Evolutionary conservation across 2,329 filamentous ascomycete species (phyloP).

Genomic region (Escovopsis sp.): DNA sequence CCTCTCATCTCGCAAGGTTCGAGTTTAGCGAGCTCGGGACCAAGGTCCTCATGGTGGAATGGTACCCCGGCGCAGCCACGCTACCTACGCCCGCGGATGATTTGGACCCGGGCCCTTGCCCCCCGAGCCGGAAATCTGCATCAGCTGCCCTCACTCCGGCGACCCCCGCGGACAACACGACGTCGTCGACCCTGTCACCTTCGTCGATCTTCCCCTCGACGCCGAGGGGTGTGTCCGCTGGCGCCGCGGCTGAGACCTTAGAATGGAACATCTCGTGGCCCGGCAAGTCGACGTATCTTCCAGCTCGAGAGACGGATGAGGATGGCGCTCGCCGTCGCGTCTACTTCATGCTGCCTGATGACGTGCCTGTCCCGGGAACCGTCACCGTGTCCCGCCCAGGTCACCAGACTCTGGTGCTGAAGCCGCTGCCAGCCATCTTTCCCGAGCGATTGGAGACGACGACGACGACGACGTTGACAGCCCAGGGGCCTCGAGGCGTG

Average conservation of each 20-base stretch:
- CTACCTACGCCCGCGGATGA: conserved; percentile 7
- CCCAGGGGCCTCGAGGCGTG: conserved; percentile 56
- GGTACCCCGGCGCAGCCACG: conserved; percentile 37
- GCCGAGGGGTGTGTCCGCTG: neutral
- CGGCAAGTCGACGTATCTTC: conserved; percentile 58
- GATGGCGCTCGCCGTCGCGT: conserved; percentile 39
- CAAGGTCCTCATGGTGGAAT: conserved; percentile 88
- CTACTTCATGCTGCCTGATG: conserved; percentile 69
- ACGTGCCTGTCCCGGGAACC: conserved; percentile 54
- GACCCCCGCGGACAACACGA: no score
- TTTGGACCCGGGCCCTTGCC: conserved; percentile 3
- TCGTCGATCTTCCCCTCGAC: neutral
- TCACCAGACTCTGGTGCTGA: conserved; percentile 39
- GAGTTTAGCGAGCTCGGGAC: conserved; percentile 81
- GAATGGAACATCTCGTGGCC: conserved; percentile 73
- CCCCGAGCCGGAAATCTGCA: neutral
- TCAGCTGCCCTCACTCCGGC: neutral
- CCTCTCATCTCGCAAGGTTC: conserved; percentile 49
- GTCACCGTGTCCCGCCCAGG: conserved; percentile 45
- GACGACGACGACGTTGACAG: conserved; percentile 30
- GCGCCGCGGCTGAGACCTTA: conserved; percentile 8
- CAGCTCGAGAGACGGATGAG: conserved; percentile 31
- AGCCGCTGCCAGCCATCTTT: conserved; percentile 78
- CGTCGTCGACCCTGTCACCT: no score
- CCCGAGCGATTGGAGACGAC: conserved; percentile 58